Percentiles rank a stretch among this genome's conserved stretches.
These are phyloP conservation scores for Calonectria hawksworthii DNA, from an alignment of 2,329 filamentous ascomycete genomes.

Conservation along the genomic window DNA sequence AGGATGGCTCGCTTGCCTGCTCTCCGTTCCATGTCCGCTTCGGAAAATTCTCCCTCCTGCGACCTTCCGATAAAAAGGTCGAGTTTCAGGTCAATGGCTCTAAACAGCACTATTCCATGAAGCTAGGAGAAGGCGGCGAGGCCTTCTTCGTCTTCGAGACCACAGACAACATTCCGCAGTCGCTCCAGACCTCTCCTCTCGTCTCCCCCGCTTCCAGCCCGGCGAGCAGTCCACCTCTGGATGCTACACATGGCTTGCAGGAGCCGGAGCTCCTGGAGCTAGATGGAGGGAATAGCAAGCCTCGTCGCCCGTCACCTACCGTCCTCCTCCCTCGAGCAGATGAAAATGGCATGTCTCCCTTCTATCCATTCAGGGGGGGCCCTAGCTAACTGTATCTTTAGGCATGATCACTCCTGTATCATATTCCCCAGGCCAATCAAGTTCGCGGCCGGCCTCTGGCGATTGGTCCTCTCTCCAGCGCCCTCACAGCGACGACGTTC, in stretches of 20 bases:
- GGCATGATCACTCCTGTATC: slow-evolving; percentile 67
- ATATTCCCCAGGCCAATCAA: slow-evolving; percentile 65
- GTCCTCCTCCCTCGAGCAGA: slow-evolving; percentile 52
- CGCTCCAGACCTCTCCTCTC: slow-evolving; percentile 92
- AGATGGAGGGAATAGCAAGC: slow-evolving; percentile 58
- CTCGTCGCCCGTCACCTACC: slow-evolving; percentile 60
- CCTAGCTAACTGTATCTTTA: slow-evolving; percentile 25
- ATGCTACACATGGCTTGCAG: slow-evolving; percentile 62
- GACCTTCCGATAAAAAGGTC: slow-evolving; percentile 98
- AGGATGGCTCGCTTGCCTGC: slow-evolving; percentile 90
- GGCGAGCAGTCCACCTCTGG: slow-evolving; percentile 82
- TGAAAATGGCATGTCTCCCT: slow-evolving; percentile 49
- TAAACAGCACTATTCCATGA: slow-evolving; percentile 97
- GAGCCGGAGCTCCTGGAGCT: slow-evolving; percentile 81
- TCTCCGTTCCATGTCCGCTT: slow-evolving; percentile 99
- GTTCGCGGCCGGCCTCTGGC: slow-evolving; percentile 61
- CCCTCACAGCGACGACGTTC: slow-evolving; percentile 69
- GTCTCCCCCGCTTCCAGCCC: slow-evolving; percentile 93
- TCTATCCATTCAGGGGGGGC: too few relatives aligned
- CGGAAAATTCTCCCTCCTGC: slow-evolving; percentile 95
- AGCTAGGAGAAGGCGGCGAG: slow-evolving; percentile 96
- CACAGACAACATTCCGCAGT: slow-evolving; percentile 89
- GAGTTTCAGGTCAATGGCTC: slow-evolving; percentile 95
- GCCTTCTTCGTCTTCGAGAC: slow-evolving; percentile 99
- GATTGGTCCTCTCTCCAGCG: slow-evolving; percentile 65